A percentile compares a stretch with the other conserved stretches of the same genome.
Conservation (phyloP, 768 basidiomycete genomes). For the Hygrocybe punicea region DNA sequence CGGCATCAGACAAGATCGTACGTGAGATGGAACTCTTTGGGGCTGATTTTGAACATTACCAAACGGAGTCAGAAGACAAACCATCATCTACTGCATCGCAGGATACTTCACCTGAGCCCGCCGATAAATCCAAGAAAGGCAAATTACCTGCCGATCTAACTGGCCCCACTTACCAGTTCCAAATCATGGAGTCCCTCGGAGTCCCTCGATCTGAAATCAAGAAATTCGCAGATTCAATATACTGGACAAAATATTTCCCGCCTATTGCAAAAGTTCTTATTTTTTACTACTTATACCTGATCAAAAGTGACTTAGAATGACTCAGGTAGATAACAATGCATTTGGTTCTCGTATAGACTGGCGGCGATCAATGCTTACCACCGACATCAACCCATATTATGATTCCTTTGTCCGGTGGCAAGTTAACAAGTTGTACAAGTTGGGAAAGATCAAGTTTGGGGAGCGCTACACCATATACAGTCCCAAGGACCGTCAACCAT, state of each 20-base stretch:
- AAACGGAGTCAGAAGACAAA: slow-evolving; percentile 47
- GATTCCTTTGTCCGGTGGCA: slow-evolving; percentile 98
- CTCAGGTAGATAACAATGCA: slow-evolving; percentile 62
- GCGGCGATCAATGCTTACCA: slow-evolving; percentile 92
- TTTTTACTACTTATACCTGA: neutral
- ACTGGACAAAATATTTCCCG: slow-evolving; percentile 94
- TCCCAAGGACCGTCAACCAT: slow-evolving; percentile 97
- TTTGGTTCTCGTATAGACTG: slow-evolving; percentile 98
- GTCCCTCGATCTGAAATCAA: slow-evolving; percentile 89
- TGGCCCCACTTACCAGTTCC: slow-evolving; percentile 94
- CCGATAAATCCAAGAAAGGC: slow-evolving; percentile 88
- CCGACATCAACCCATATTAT: slow-evolving; percentile 94
- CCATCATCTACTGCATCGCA: slow-evolving; percentile 41
- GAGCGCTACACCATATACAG: slow-evolving; percentile 98
- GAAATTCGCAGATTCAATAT: slow-evolving; percentile 90
- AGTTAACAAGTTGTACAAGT: slow-evolving; percentile 81
- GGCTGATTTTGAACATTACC: slow-evolving; percentile 74
- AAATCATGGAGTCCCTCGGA: slow-evolving; percentile 94
- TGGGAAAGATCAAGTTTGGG: slow-evolving; percentile 96
- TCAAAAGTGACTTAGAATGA: neutral
- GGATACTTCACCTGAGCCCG: slow-evolving; percentile 37
- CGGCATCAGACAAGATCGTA: slow-evolving; percentile 95
- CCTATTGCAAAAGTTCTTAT: slow-evolving; percentile 80
- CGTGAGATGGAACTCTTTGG: slow-evolving; percentile 98
- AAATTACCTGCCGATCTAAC: slow-evolving; percentile 92